These are phyloP conservation scores for Globisporangium carolinianum DNA, from an alignment of 352 stramenopile species.

Conservation along the genomic window DNA sequence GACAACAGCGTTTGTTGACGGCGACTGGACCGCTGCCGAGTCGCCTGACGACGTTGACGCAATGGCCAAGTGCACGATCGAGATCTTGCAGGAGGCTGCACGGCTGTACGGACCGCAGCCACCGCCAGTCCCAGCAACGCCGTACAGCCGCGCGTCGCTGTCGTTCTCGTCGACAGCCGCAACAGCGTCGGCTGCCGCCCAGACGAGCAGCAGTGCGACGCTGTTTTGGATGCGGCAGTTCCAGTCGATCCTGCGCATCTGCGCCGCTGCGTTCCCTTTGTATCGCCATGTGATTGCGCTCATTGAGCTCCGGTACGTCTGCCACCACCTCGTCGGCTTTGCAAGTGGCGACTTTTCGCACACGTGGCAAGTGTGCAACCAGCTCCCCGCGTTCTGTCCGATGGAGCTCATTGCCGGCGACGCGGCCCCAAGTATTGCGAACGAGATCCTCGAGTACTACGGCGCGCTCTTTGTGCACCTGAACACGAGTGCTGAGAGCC, in stretches of 20 bases:
- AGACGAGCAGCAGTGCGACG: constrained; percentile 33
- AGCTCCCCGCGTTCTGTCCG: constrained; percentile 36
- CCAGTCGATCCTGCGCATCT: constrained; percentile 60
- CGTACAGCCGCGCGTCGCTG: constrained; percentile 19
- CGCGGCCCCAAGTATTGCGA: constrained; percentile 53
- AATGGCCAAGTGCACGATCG: constrained; percentile 55
- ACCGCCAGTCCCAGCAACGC: background rate
- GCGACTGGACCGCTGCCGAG: constrained; percentile 48
- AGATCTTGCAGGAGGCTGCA: constrained; percentile 69
- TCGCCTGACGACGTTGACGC: constrained; percentile 31
- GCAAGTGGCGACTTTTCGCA: constrained; percentile 53
- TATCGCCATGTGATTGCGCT: constrained; percentile 60
- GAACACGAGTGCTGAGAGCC: constrained; percentile 49
- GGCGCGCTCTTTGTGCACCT: constrained; percentile 52
- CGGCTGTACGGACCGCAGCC: constrained; percentile 60
- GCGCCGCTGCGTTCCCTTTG: constrained; percentile 57
- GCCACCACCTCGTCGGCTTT: constrained; percentile 69
- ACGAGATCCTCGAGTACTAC: constrained; percentile 77
- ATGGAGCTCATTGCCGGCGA: constrained; percentile 48
- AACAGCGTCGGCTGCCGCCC: background rate
- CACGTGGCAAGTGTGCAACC: constrained; percentile 72
- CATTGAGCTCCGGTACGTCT: constrained; percentile 78
- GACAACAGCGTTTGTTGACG: constrained; percentile 55
- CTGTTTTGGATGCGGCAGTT: constrained; percentile 83
- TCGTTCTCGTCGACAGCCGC: constrained; percentile 32